These are phyloP conservation scores for Gossypium sturtianum DNA, from an alignment of 345 rosid genomes.

Conservation along the genomic window DNA sequence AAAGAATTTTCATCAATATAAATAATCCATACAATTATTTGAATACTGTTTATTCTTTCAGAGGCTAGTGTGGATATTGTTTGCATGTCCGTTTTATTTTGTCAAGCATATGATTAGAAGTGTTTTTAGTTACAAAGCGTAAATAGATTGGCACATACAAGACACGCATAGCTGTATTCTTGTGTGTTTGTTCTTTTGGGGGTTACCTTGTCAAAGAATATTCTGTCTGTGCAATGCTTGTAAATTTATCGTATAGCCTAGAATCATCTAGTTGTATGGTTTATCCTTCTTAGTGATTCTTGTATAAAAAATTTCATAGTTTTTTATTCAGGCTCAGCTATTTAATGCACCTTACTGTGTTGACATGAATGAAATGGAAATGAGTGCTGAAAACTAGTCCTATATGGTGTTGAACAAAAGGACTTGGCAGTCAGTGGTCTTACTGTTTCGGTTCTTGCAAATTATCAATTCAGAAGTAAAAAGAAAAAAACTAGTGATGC, in stretches of 20 bases:
- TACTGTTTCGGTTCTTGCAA: neutral
- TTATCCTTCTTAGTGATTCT: neutral
- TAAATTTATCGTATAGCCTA: neutral
- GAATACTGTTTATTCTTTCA: neutral
- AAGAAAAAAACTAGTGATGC: neutral
- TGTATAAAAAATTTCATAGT: neutral
- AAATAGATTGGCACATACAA: neutral
- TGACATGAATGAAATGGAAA: neutral
- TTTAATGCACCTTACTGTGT: neutral
- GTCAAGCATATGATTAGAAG: neutral
- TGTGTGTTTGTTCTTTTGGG: neutral
- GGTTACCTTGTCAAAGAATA: neutral
- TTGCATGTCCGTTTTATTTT: neutral
- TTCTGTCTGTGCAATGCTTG: neutral
- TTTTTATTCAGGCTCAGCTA: neutral
- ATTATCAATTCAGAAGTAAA: neutral
- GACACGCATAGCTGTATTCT: neutral
- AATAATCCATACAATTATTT: neutral
- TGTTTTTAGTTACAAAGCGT: neutral
- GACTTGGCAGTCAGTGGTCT: neutral
- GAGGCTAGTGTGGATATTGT: neutral
- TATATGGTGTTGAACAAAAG: neutral
- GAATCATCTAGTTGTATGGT: neutral
- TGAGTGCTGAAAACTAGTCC: neutral
- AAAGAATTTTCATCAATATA: too few species aligned